Base-by-base conservation (phyloP, 208 protist species). In the Herpetomonas muscarum region DNA sequence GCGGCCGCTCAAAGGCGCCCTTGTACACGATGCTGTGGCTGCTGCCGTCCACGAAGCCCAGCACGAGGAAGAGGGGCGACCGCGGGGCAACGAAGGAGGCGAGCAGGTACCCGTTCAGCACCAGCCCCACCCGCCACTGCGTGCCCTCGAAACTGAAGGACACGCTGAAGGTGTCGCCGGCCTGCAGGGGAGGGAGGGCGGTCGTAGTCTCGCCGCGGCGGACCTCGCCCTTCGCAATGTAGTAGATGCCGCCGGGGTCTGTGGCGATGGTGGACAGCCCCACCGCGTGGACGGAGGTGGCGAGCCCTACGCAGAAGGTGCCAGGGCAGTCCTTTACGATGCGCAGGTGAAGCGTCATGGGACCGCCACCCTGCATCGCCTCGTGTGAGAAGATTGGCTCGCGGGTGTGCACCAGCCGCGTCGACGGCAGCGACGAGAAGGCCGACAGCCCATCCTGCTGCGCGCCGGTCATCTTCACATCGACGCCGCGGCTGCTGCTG, bases 101-200 rank as follows among this genome's bases (percentile, higher is more conserved):
- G 32, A 87, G 52, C 10, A 55, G 66, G n/a, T 75, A 19, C 24
- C 67, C 68, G 30, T 87, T 89, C 12, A 87, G 44, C 51, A 70
- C 46, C 24, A 92, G 48, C 32, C 61, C 55, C 51, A 81, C 31
- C 39, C 73, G 39, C 75, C 71, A 79, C 47, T 58, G 64, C 5
- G 49, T 57, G 31, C 64, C 53, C 41, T 57, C 66, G 52, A 85
- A 86, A 36, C 60, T 54, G 49, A 89, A 67, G 55, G 21, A 67
- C 29, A 77, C 78, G 28, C 56, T 53, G 22, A 80, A 69, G 46
- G 67, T 64, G 47, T 81, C 74, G 61, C 64, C 71, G 24, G 69
- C 74, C 55, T 52, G 71, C 65, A 57, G 72, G n/a, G 55, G 65
- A 25, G 64, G 67, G 25, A 79, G 66, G 1, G 61, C 60, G 9